Conservation (phyloP, 129 eudicot species). For the Kitagawia praeruptora region DNA sequence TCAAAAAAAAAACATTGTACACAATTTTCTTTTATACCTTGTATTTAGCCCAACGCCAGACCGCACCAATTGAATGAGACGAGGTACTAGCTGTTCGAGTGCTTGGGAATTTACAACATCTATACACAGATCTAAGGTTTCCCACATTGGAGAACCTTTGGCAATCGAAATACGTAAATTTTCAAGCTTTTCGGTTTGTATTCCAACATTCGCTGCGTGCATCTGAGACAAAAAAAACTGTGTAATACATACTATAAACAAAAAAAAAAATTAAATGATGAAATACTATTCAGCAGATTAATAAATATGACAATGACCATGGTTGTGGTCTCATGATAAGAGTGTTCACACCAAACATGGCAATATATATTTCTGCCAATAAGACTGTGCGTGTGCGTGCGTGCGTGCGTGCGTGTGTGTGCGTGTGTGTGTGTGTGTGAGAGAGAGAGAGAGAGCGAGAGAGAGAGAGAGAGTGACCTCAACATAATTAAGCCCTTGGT, state of each 20-base stretch:
- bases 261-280: not conserved
- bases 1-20: not conserved
- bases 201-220: constrained; percentile 93
- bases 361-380: not conserved
- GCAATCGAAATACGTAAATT: constrained; percentile 84
- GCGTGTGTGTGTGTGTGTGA: not conserved
- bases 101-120: constrained; percentile 70
- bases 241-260: constrained; percentile 5
- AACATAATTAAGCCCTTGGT: constrained; percentile 90
- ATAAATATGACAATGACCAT: not conserved
- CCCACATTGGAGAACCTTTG: constrained; percentile 97
- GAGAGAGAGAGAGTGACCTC: constrained; percentile 50
- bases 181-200: constrained; percentile 94
- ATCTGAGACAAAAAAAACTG: constrained; percentile 28
- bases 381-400: not conserved
- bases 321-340: not conserved
- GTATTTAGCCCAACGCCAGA: constrained; percentile 97
- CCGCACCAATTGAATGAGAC: constrained; percentile 79
- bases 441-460: not conserved
- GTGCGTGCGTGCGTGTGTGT: not conserved
- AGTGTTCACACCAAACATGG: not conserved
- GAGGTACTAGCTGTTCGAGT: constrained; percentile 81
- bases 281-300: not conserved
- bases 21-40: constrained; percentile 32
- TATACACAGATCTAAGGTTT: constrained; percentile 80